A percentile compares a stretch with the other conserved stretches of the same genome.
These are phyloP conservation scores for Heliosperma pusillum DNA, from an alignment of 148 eudicot species.

Conservation along the genomic window DNA sequence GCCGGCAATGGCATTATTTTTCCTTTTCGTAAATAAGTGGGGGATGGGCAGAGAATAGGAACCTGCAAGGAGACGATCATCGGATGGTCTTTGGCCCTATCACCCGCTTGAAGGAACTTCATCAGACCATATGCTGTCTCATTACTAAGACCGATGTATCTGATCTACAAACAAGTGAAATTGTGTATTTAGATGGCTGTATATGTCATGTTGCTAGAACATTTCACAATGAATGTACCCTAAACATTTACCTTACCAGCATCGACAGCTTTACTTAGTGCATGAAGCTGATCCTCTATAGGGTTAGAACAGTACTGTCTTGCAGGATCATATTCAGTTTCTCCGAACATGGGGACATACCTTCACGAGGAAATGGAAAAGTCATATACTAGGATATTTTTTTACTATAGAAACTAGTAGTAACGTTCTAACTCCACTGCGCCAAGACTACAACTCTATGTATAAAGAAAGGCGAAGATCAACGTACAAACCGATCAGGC, in stretches of 20 bases:
- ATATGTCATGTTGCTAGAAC: background rate
- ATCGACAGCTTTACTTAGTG: slow-evolving; percentile 62
- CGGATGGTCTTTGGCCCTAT: slow-evolving; percentile 29
- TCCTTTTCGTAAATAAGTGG: background rate
- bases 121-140: slow-evolving; percentile 91
- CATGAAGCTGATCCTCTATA: slow-evolving; percentile 75
- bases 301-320: slow-evolving; percentile 47
- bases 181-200: background rate
- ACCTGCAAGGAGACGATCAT: slow-evolving; percentile 84
- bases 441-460: background rate
- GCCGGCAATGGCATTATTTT: background rate
- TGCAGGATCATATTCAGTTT: slow-evolving; percentile 63
- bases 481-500: slow-evolving; percentile 94
- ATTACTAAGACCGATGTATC: slow-evolving; percentile 82
- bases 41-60: slow-evolving; percentile 14
- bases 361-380: slow-evolving; percentile 37
- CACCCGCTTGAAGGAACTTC: slow-evolving; percentile 71
- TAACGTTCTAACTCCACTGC: background rate
- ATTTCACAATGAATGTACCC: background rate
- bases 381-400: background rate
- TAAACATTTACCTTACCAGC: slow-evolving; percentile 70
- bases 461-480: slow-evolving; percentile 20
- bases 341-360: slow-evolving; percentile 97
- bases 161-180: slow-evolving; percentile 49
- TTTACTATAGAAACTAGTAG: background rate